Evolutionary conservation across 2,329 filamentous ascomycete species (phyloP).

Genomic region (Beauveria australis): DNA sequence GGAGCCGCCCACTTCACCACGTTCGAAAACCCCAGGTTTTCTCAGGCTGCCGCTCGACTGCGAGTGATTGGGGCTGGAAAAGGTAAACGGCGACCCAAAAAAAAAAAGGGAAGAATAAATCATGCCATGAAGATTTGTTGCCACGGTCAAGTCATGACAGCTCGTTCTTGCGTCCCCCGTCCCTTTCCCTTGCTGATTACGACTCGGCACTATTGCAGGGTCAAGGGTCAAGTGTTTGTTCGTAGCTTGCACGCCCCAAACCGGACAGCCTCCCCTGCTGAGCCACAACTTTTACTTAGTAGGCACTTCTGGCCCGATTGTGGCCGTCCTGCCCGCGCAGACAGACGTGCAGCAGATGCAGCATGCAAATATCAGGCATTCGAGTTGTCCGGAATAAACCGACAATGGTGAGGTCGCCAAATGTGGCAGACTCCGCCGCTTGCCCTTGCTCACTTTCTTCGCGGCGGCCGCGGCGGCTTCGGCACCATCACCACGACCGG

Average conservation of each 20-base stretch:
- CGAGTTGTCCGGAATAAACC: background rate
- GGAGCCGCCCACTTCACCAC: background rate
- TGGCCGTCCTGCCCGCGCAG: background rate
- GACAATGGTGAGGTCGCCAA: background rate
- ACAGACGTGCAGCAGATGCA: background rate
- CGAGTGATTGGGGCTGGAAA: background rate
- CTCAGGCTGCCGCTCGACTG: background rate
- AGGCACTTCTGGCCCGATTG: background rate
- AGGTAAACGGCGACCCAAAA: too few relatives aligned
- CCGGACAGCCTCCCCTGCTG: background rate
- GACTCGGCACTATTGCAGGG: background rate
- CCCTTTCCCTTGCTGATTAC: background rate
- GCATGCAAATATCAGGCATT: background rate
- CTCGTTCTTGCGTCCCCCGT: too few relatives aligned
- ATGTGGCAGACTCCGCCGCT: background rate
- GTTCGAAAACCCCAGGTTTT: background rate
- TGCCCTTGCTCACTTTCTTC: background rate
- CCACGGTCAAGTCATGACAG: background rate
- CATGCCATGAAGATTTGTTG: too few relatives aligned
- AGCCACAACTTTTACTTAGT: background rate
- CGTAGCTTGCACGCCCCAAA: constrained; percentile 1
- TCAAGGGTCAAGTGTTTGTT: background rate
- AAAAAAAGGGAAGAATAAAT: too few relatives aligned
- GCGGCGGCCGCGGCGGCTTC: background rate
- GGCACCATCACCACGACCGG: too few relatives aligned